Base-by-base conservation (phyloP, 108 stramenopile genomes). In the Discostella stelligeroides region DNA sequence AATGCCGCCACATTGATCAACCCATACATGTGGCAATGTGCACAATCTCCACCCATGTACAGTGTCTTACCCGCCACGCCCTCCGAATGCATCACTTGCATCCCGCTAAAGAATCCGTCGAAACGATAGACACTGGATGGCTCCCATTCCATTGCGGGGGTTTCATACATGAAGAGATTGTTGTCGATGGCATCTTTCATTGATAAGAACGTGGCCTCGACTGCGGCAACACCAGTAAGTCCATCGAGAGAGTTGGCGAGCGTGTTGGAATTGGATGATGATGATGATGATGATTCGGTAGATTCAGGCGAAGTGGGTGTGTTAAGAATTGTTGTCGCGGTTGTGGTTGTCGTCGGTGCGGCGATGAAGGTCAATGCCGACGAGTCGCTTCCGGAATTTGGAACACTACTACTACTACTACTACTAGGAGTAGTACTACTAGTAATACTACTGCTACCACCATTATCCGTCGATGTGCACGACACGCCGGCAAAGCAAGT, bases 71-170 rank as follows among this genome's bases (percentile, higher is more conserved):
- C 80, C 14, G 75, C 75, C 11, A 81, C 80, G 7, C 80, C 80
- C 42, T 71, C 58, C 39, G 54, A 39, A 55, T 81, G 63, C 80
- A 81, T 81, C 0, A 81, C 38, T 46, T 66, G 61, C 34, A 81
- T 40, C 15, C 80, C 80, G 1, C 56, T 70, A 24, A 69, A 77
- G 34, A 81, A 81, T 18, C 75, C 75, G 12, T 76, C 63, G 45
- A 77, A 81, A 3, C 75, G 70, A 39, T 81, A 81, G 0, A 81
- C 80, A 13, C 75, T 76, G 18, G 80, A 81, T 6, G 80, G 80
- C 0, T 76, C 42, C 80, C 80, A 81, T 39, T 76, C 57, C 18
- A 51, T 65, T 15, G 34, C 13, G 8, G 80, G 80, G 5, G 80
- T 81, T 43, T 81, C 80, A 21, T 76, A 81, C 10, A 81, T 39